Percentiles rank a stretch among this genome's conserved stretches.
These are phyloP conservation scores for Cyclotella sp. DNA, from an alignment of 108 stramenopile species.

Conservation along the genomic window DNA sequence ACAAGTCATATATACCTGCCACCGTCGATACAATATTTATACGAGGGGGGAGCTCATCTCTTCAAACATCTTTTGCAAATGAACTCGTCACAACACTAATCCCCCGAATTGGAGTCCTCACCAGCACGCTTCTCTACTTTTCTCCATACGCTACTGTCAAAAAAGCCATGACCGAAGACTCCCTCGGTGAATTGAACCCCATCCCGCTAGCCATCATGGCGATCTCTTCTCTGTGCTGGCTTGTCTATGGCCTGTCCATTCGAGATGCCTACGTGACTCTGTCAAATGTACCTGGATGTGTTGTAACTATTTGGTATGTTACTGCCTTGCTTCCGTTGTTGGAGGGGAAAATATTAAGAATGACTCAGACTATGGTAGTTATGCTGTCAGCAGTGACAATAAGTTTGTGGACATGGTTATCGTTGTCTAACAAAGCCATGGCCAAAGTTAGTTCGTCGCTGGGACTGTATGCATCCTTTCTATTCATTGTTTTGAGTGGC, in stretches of 20 bases:
- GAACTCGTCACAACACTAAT: conserved; percentile 33
- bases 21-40: not conserved
- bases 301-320: conserved; percentile 56
- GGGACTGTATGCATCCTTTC: conserved; percentile 53
- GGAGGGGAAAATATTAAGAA: conserved; percentile 18
- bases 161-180: conserved; percentile 23
- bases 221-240: conserved; percentile 52
- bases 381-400: conserved; percentile 35
- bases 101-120: conserved; percentile 56
- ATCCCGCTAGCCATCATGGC: conserved; percentile 62
- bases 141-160: conserved; percentile 54
- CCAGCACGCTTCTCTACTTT: conserved; percentile 52
- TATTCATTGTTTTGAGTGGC: conserved; percentile 55
- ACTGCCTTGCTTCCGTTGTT: conserved; percentile 35
- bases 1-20: too few relatives aligned
- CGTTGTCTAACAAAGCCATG: conserved; percentile 39
- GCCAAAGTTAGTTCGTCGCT: conserved; percentile 30
- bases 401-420: conserved; percentile 60
- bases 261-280: conserved; percentile 55
- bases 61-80: conserved; percentile 21
- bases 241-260: conserved; percentile 55
- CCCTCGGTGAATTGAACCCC: conserved; percentile 53
- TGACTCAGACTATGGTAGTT: conserved; percentile 46
- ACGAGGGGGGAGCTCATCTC: conserved; percentile 22
- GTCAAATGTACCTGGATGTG: conserved; percentile 55